Percentiles rank a stretch among this genome's conserved stretches.
These are phyloP conservation scores for Coniochaeta sp. DNA, from an alignment of 2,329 filamentous ascomycete species.

Conservation along the genomic window DNA sequence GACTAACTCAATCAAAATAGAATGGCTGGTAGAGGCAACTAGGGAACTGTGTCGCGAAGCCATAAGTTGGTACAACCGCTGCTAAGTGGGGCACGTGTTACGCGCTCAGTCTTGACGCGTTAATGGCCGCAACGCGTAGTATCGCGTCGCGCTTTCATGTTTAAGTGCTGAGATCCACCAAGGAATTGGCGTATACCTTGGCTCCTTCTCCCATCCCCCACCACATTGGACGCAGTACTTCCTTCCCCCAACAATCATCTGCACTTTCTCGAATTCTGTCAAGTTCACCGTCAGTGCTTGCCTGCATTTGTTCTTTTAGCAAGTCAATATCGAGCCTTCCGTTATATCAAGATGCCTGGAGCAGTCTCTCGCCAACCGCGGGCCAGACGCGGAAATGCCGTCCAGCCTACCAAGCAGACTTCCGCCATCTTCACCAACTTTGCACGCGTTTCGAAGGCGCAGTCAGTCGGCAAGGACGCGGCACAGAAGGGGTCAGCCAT, in stretches of 20 bases:
- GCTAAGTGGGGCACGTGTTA: neutral
- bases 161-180: neutral
- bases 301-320: neutral
- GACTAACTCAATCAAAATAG: too few species aligned
- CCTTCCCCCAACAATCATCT: neutral
- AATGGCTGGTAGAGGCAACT: too few species aligned
- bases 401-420: conserved; percentile 5
- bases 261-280: neutral
- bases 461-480: conserved; percentile 16
- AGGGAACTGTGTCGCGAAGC: too few species aligned
- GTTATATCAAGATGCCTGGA: conserved; percentile 14
- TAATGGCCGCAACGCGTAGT: too few species aligned
- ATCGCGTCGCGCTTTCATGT: neutral
- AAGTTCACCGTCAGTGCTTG: neutral
- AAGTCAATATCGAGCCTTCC: neutral
- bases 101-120: neutral
- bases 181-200: neutral
- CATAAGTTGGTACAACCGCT: too few species aligned
- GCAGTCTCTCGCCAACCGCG: conserved; percentile 14
- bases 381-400: conserved; percentile 12
- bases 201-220: neutral
- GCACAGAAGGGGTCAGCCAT: conserved; percentile 18
- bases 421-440: conserved; percentile 33
- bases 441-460: conserved; percentile 38
- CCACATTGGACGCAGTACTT: neutral